Evolutionary conservation across 2,329 filamentous ascomycete genomes (phyloP).

Genomic region (Fusarium goolgardi): DNA sequence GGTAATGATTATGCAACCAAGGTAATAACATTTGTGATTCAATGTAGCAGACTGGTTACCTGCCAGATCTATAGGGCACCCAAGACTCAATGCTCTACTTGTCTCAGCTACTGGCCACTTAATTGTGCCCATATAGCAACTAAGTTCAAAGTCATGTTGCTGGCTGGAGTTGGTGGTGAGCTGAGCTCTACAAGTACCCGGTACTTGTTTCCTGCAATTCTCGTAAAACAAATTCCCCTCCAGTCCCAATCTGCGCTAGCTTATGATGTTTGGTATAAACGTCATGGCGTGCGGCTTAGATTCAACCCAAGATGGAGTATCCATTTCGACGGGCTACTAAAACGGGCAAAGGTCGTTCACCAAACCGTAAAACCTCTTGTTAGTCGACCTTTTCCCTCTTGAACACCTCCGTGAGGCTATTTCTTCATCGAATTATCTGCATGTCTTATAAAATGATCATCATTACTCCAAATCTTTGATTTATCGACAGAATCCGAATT

Average conservation of each 20-base stretch:
- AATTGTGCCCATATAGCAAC: not conserved
- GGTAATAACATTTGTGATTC: not conserved
- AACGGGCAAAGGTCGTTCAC: constrained; percentile 26
- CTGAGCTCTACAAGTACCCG: constrained; percentile 12
- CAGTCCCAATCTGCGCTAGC: constrained; percentile 23
- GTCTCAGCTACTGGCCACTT: too few relatives aligned
- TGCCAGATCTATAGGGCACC: not conserved
- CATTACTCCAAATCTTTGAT: not conserved
- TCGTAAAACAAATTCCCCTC: constrained; percentile 36
- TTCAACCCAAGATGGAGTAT: constrained; percentile 32
- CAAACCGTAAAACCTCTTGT: not conserved
- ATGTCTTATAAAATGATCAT: not conserved
- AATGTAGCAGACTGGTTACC: not conserved
- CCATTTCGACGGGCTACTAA: constrained; percentile 10
- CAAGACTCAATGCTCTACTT: not conserved
- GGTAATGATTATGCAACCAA: constrained; percentile 1
- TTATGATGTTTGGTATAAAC: constrained; percentile 29
- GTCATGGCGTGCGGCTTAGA: constrained; percentile 42
- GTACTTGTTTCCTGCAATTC: constrained; percentile 37
- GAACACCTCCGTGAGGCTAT: not conserved
- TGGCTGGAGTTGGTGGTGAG: not conserved
- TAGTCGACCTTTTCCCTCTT: not conserved
- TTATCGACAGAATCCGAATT: not conserved
- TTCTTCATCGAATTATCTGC: not conserved
- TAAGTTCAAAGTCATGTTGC: not conserved